phyloP scores from a whole-genome alignment of 371 early-diverging fungal genomes.

The Fennellomyces sp. region DNA sequence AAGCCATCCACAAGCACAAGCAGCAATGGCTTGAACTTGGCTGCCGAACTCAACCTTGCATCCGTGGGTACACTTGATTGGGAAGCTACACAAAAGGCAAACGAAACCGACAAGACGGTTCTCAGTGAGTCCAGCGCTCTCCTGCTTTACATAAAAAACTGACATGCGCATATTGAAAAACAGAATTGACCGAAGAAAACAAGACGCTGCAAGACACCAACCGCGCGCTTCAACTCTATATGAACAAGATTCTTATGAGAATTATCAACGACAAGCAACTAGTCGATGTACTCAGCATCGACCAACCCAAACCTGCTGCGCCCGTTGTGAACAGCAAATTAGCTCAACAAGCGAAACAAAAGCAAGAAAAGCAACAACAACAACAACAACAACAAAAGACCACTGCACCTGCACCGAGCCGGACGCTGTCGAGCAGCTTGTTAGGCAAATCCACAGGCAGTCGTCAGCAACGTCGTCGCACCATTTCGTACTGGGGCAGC shows the following conservation, averaged over 20 bases:
- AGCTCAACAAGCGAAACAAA: constrained; percentile 10
- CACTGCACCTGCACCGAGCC: constrained; percentile 32
- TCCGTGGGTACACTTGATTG: constrained; percentile 25
- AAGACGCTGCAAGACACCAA: constrained; percentile 49
- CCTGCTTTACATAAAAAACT: too few relatives aligned
- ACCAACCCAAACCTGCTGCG: constrained; percentile 36
- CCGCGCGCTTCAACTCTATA: constrained; percentile 49
- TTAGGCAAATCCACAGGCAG: constrained; percentile 17
- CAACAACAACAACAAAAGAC: constrained; percentile 5
- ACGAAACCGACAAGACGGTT: constrained; percentile 26
- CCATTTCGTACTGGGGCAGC: constrained; percentile 51
- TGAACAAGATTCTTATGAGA: constrained; percentile 55
- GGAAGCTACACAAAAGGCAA: constrained; percentile 25
- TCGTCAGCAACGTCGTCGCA: constrained; percentile 44
- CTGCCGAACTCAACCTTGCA: constrained; percentile 65
- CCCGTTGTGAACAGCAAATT: not conserved
- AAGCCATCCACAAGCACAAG: constrained; percentile 23
- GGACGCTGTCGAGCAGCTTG: constrained; percentile 32
- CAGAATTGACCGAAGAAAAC: constrained; percentile 49
- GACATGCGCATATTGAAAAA: too few relatives aligned
- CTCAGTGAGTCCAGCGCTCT: constrained; percentile 16
- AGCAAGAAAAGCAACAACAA: constrained; percentile 7
- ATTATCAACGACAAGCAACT: constrained; percentile 50
- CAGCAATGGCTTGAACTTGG: constrained; percentile 48
- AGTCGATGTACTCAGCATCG: constrained; percentile 52